Base-by-base conservation (phyloP, 169 alveolate species). In the Theileria orientalis region DNA sequence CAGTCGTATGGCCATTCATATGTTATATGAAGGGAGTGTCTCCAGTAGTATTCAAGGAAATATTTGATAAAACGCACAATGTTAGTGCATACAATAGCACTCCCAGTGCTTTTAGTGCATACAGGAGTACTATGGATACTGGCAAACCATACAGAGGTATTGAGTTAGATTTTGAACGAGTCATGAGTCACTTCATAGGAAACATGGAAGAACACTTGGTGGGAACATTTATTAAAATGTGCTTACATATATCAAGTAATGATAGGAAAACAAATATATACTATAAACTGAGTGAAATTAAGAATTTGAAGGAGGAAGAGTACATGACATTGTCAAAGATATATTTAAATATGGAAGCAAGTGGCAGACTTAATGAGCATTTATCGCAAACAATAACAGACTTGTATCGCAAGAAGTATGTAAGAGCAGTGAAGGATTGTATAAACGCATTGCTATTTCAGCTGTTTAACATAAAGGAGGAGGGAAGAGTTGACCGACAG, bases 1-100 rank as follows among this genome's bases (percentile, higher is more conserved):
- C 76, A 29, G 21, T 25, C n/a, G 56, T 68, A 16, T 68, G 63
- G 66, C 76, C 76, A 3, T 52, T 68, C 23, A 16, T 68, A 16
- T 21, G 23, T 29, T 51, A 23, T 19, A 13, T 51, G 14, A 68
- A 68, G 35, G 76, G 76, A 2, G 29, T 68, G 33, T 51, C 66
- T 14, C 73, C 76, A 27, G 33, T 33, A 3, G 14, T 51, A 16
- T 51, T 68, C 49, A 49, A 27, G 5, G 46, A 46, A 27, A 51
- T 68, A 5, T 68, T 68, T 29, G 42, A 23, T 32, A 68, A 68
- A 51, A n/a, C 76, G 29, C 29, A 37, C 44, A 37, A 37, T 37
- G 44, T 7, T 5, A 9, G 44, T 7, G 44, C 9, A 7, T 7
- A 9, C 9, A 37, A 37, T 37, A 9, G 9, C 44, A 37, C 16